Evolutionary conservation across 129 eudicot species (phyloP), one percentile per base, ranked within the genome.

Genomic region (Tagetes patula): DNA sequence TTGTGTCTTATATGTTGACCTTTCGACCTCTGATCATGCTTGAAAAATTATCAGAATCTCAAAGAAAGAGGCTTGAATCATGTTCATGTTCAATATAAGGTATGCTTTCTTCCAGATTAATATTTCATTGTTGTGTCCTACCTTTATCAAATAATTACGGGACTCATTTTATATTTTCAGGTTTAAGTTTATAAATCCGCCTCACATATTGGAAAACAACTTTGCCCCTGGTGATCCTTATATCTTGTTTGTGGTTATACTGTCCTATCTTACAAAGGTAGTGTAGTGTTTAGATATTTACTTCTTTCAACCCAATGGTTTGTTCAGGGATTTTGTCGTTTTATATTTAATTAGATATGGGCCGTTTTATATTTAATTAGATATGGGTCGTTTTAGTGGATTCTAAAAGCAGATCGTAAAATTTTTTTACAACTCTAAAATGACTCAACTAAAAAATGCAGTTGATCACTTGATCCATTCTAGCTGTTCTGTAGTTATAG

Each of bases 41-140:
- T 27, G 30, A 52, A 41, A 32, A 32, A 59, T 71, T 69, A 36
- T 54, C 88, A 93, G 98, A 88, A 81, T 93, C 77, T 84, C 96
- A 75, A 87, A 96, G 82, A 93, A 93, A 78, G 90, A 89, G 80
- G 96, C 98, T 59, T 93, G 83, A 89, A 83, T 20, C 56, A 32
- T 45, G 56, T 33, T 70, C 50, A 2, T 50, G 36, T 34, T 50
- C 65, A 56, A 41, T 78, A 41, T 63, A 64, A 71, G 82, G 77
- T 71, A 40, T 77, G 75, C 41, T 68, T 69, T 69, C 30, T 50
- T 77, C 38, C 34, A 39, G 34, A 56, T 58, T 47, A 54, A 37
- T 69, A 31, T 45, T 76, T 12, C 60, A 45, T 70, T 47, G 48
- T 8, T 49, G 38, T 39, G 56, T 30, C 49, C 33, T 62, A 58